Conservation (phyloP, 306 rosid genomes). For the Cucurbita maxima region DNA sequence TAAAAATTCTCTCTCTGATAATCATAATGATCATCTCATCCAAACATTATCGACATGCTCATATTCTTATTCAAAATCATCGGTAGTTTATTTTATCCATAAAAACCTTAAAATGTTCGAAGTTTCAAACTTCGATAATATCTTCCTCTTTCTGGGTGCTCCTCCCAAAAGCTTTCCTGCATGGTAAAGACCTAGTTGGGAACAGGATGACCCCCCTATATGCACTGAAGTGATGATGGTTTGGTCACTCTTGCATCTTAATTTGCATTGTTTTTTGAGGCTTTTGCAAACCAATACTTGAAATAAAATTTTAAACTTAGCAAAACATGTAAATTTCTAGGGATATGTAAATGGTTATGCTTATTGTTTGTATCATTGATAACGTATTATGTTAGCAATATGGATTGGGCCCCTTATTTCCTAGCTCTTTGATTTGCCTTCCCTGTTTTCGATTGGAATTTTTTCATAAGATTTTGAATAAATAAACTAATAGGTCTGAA, state of each 20-base stretch:
- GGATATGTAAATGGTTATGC: background rate
- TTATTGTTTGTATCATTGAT: background rate
- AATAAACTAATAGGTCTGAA: background rate
- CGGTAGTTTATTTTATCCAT: background rate
- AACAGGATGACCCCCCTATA: background rate
- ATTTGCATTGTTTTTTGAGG: background rate
- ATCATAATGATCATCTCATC: background rate
- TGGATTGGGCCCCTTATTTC: background rate
- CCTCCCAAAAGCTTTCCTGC: background rate
- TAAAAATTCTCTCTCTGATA: background rate
- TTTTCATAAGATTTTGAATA: background rate
- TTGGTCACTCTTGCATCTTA: background rate
- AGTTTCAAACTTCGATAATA: background rate
- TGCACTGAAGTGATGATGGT: background rate
- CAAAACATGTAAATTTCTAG: background rate
- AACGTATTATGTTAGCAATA: background rate
- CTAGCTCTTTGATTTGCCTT: background rate
- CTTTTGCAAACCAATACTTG: background rate
- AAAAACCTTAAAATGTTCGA: background rate
- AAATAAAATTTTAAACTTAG: background rate
- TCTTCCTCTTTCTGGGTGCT: background rate
- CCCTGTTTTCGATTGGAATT: background rate
- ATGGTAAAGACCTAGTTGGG: background rate
- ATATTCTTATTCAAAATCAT: background rate
- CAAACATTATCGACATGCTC: background rate